A percentile compares a stretch with the other conserved stretches of the same genome.
phyloP scores from a whole-genome alignment of 257 asterid species.

The Cynanchum wilfordii region DNA sequence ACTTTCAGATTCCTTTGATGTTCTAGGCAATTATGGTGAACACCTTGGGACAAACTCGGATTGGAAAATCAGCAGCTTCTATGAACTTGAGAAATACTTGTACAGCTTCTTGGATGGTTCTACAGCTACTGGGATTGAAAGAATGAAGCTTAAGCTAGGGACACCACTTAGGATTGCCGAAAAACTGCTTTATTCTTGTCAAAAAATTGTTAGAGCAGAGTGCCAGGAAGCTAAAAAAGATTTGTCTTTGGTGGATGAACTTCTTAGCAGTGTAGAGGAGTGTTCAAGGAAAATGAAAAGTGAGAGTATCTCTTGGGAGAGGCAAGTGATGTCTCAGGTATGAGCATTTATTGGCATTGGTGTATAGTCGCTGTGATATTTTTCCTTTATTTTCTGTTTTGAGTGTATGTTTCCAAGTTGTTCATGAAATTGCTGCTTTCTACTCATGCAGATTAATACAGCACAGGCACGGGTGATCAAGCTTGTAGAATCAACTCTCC shows the following conservation, averaged over 20 bases:
- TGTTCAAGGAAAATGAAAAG: constrained; percentile 59
- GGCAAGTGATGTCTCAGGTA: constrained; percentile 76
- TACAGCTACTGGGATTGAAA: constrained; percentile 71
- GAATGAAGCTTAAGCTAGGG: constrained; percentile 87
- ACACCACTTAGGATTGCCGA: constrained; percentile 87
- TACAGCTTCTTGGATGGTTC: constrained; percentile 79
- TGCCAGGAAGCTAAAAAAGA: constrained; percentile 63
- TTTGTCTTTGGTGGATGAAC: constrained; percentile 52
- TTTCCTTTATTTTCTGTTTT: constrained; percentile 8
- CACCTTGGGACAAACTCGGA: constrained; percentile 31
- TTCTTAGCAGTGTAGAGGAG: constrained; percentile 57
- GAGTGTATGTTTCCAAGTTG: constrained; percentile 3
- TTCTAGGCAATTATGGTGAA: constrained; percentile 31
- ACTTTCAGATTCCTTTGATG: constrained; percentile 42
- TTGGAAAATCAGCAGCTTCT: constrained; percentile 54
- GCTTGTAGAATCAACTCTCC: constrained; percentile 74
- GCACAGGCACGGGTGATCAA: constrained; percentile 65
- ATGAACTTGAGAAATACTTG: constrained; percentile 71
- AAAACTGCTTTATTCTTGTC: constrained; percentile 70
- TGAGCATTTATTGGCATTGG: constrained; percentile 7
- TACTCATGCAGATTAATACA: constrained; percentile 58
- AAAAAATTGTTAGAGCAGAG: constrained; percentile 65
- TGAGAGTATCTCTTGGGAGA: constrained; percentile 78
- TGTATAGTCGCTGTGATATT: constrained; percentile 2
- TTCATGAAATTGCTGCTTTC: constrained; percentile 6